Conservation (phyloP, 345 rosid species). For the Boechera retrofracta region DNA sequence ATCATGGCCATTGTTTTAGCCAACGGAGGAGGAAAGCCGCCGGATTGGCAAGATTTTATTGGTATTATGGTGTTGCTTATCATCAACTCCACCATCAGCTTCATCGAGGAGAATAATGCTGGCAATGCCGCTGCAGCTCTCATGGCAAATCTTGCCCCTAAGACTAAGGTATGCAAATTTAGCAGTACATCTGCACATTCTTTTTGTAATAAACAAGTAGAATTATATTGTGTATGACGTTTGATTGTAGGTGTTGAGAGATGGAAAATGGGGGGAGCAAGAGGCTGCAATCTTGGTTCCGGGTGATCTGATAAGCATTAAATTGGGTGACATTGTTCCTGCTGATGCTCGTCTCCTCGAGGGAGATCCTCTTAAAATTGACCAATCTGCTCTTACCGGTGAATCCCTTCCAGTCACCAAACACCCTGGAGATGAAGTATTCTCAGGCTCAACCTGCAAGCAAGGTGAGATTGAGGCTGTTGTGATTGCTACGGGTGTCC, state of each 20-base stretch:
- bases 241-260: conserved; percentile 67
- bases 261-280: conserved; percentile 80
- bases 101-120: conserved; percentile 93
- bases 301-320: conserved; percentile 87
- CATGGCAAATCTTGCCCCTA: conserved; percentile 97
- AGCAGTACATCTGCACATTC: neutral
- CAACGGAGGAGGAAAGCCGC: conserved; percentile 88
- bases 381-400: conserved; percentile 91
- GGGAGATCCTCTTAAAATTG: conserved; percentile 92
- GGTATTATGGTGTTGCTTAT: conserved; percentile 77
- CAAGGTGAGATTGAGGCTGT: conserved; percentile 96
- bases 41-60: conserved; percentile 94
- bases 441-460: conserved; percentile 94
- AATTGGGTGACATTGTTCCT: conserved; percentile 87
- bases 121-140: conserved; percentile 96
- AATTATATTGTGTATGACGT: neutral
- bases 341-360: conserved; percentile 94
- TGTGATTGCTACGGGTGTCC: conserved; percentile 92
- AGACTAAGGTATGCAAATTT: conserved; percentile 62
- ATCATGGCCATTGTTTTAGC: conserved; percentile 93
- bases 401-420: conserved; percentile 86
- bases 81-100: conserved; percentile 92
- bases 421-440: conserved; percentile 70
- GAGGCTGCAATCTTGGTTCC: conserved; percentile 89
- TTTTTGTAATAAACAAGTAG: neutral